Conservation (phyloP, 1,284 basidiomycete genomes). For the Trichosporon ovoides region DNA sequence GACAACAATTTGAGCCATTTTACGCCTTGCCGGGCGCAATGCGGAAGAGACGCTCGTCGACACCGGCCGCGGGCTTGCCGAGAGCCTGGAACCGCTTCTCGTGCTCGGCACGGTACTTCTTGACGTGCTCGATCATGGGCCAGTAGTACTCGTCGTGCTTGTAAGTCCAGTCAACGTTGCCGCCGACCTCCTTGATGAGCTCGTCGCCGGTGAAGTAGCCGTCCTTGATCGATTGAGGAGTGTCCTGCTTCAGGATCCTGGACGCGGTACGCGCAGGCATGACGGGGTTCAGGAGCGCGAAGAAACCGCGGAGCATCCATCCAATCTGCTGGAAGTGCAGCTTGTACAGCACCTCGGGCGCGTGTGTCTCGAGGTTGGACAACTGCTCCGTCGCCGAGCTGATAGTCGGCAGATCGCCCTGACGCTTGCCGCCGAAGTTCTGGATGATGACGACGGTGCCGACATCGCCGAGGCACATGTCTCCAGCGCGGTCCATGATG, state of each 20-base stretch:
- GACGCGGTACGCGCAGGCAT: constrained; percentile 29
- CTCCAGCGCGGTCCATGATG: constrained; percentile 11
- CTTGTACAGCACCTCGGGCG: constrained; percentile 30
- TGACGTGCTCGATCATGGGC: constrained; percentile 26
- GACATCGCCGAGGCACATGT: constrained; percentile 13
- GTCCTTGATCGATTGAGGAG: constrained; percentile 20
- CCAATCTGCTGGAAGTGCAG: constrained; percentile 33
- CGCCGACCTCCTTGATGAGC: constrained; percentile 31
- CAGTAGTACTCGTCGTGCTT: constrained; percentile 39
- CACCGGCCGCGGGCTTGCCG: constrained; percentile 27
- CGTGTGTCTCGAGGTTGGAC: constrained; percentile 29
- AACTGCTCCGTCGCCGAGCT: constrained; percentile 28
- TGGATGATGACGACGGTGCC: constrained; percentile 25
- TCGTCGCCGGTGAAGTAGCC: constrained; percentile 22
- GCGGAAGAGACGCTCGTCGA: constrained; percentile 34
- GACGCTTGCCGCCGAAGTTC: constrained; percentile 42
- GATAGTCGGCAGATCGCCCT: constrained; percentile 35
- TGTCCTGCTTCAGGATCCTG: constrained; percentile 29
- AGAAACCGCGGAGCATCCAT: constrained; percentile 35
- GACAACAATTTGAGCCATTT: background rate
- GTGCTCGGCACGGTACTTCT: constrained; percentile 24
- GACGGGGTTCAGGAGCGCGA: constrained; percentile 43
- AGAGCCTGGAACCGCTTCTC: constrained; percentile 25
- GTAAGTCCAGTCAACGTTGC: constrained; percentile 29
- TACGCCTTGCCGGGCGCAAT: background rate